phyloP scores from a whole-genome alignment of 305 asterid species.

The Nicotiana rustica region DNA sequence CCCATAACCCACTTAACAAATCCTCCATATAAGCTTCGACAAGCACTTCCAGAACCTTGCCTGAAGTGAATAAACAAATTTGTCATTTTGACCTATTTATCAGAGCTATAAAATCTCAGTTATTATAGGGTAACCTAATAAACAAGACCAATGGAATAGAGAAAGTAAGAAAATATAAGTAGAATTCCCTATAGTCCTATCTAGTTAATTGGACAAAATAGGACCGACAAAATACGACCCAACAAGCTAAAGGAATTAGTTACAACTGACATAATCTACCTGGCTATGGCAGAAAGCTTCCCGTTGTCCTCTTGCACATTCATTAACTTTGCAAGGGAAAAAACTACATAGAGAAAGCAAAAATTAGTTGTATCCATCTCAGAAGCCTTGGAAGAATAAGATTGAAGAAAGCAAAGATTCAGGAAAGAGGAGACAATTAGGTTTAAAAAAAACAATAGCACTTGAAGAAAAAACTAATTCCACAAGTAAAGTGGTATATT shows the following conservation, averaged over 20 bases:
- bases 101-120: not conserved
- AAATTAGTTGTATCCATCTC: not conserved
- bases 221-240: not conserved
- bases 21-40: conserved; percentile 95
- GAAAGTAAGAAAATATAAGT: not conserved
- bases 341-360: conserved; percentile 58
- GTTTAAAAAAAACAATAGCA: not conserved
- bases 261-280: conserved; percentile 49
- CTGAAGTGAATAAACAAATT: conserved; percentile 45
- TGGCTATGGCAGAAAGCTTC: conserved; percentile 87
- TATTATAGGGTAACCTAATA: not conserved
- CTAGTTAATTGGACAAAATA: not conserved
- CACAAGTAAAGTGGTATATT: not conserved
- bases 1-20: conserved; percentile 99
- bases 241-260: conserved; percentile 14
- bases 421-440: not conserved
- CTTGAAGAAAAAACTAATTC: not conserved
- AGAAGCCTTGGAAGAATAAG: not conserved
- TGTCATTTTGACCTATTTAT: conserved; percentile 28
- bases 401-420: not conserved
- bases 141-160: not conserved
- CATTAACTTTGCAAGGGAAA: conserved; percentile 91
- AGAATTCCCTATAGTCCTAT: not conserved
- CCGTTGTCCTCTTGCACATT: conserved; percentile 92
- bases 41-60: conserved; percentile 97